phyloP scores from a whole-genome alignment of 208 protist genomes.

The Zelonia costaricensis region DNA sequence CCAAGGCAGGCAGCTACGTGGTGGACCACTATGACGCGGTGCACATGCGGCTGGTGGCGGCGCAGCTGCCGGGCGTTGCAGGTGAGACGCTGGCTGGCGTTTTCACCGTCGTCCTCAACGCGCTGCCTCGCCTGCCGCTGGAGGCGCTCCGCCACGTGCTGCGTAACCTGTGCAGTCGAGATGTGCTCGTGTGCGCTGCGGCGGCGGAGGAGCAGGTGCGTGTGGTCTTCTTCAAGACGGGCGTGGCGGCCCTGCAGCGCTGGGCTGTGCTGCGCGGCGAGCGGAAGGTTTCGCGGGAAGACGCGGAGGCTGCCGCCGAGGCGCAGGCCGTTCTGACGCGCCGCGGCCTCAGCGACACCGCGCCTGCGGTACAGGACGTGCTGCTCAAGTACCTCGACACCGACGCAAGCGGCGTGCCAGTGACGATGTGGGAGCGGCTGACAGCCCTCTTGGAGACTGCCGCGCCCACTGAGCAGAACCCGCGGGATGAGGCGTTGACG shows the following conservation, averaged over 20 bases:
- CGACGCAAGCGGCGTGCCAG: constrained; percentile 6
- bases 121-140: background rate
- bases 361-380: constrained; percentile 34
- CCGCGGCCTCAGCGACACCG: constrained; percentile 32
- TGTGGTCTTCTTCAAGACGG: constrained; percentile 5
- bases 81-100: background rate
- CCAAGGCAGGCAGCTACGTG: constrained; percentile 2
- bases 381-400: constrained; percentile 48
- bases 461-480: no score
- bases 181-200: background rate
- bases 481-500: background rate
- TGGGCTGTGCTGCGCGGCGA: background rate
- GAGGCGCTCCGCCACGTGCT: background rate
- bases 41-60: background rate
- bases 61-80: background rate
- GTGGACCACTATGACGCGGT: constrained; percentile 8
- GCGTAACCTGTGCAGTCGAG: constrained; percentile 3
- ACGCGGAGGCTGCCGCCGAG: background rate
- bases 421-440: constrained; percentile 1
- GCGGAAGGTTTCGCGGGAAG: background rate
- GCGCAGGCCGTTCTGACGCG: constrained; percentile 10
- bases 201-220: constrained; percentile 1
- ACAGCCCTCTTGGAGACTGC: constrained; percentile 2
- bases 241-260: constrained; percentile 3
- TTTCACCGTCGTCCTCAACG: background rate